Conservation (phyloP, 2,329 filamentous ascomycete species). For the Trichophyton verrucosum region DNA sequence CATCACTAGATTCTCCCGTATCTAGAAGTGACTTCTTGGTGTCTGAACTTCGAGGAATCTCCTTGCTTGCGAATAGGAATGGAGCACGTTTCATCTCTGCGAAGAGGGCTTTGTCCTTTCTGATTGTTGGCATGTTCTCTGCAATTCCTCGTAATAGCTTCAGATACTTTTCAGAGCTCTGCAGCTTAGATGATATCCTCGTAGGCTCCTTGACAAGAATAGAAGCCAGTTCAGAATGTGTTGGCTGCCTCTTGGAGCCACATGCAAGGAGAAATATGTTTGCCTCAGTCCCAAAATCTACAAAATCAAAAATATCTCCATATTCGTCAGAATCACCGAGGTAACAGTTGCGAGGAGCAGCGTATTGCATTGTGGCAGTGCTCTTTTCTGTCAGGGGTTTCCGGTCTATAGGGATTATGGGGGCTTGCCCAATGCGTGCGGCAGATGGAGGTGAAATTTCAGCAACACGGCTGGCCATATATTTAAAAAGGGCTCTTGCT, state of each 20-base stretch:
- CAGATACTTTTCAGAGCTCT: conserved; percentile 75
- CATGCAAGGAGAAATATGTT: conserved; percentile 81
- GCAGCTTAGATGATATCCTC: conserved; percentile 65
- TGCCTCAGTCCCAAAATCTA: conserved; percentile 78
- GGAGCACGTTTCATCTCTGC: conserved; percentile 59
- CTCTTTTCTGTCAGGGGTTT: conserved; percentile 18
- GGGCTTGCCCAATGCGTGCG: conserved; percentile 48
- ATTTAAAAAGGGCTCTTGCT: conserved; percentile 64
- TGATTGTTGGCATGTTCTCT: conserved; percentile 56
- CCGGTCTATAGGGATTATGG: conserved; percentile 57
- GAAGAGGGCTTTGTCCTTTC: conserved; percentile 67
- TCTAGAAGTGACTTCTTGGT: conserved; percentile 14
- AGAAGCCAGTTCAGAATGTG: conserved; percentile 68
- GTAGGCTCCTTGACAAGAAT: conserved; percentile 76
- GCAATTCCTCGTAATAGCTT: conserved; percentile 69
- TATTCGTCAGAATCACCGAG: conserved; percentile 63
- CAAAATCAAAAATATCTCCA: conserved; percentile 89
- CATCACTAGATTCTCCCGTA: conserved; percentile 25
- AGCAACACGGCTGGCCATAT: conserved; percentile 63
- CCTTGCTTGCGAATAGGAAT: conserved; percentile 74
- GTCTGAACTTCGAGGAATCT: conserved; percentile 39
- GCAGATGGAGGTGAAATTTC: conserved; percentile 56
- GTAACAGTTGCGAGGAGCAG: conserved; percentile 65
- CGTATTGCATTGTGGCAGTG: conserved; percentile 40
- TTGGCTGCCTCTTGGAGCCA: conserved; percentile 84